Evolutionary conservation across 441 rosid genomes (phyloP).

Genomic region (Erodium moschatum): DNA sequence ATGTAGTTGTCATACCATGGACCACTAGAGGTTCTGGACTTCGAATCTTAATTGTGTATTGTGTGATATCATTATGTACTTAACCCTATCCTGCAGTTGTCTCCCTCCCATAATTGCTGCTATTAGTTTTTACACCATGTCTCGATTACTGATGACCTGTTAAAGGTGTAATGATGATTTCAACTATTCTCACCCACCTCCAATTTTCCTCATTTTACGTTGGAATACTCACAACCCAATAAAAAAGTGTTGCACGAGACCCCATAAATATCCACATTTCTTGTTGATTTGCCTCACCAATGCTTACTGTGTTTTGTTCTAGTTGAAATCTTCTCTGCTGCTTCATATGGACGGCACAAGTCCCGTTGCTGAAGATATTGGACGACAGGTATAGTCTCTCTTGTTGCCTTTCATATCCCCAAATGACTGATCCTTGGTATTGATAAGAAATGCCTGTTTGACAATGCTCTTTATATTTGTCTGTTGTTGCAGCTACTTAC

Average conservation of each 20-base stretch:
- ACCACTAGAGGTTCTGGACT: neutral
- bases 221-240: neutral
- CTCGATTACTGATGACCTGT: neutral
- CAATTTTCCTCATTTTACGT: neutral
- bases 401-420: neutral
- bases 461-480: neutral
- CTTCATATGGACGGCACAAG: conserved; percentile 98
- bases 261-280: neutral
- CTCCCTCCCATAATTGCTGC: neutral
- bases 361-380: conserved; percentile 95
- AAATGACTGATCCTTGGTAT: neutral
- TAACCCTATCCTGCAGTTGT: neutral
- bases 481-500: conserved; percentile 64
- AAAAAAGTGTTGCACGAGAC: neutral
- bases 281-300: neutral
- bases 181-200: neutral
- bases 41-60: neutral
- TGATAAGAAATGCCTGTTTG: neutral
- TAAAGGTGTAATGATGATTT: neutral
- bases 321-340: conserved; percentile 89
- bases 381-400: conserved; percentile 72
- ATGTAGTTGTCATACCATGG: neutral
- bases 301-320: conserved; percentile 22
- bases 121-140: neutral
- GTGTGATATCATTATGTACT: neutral